phyloP scores from a whole-genome alignment of 2,329 filamentous ascomycete species.

The Ophiostoma ulmi region DNA sequence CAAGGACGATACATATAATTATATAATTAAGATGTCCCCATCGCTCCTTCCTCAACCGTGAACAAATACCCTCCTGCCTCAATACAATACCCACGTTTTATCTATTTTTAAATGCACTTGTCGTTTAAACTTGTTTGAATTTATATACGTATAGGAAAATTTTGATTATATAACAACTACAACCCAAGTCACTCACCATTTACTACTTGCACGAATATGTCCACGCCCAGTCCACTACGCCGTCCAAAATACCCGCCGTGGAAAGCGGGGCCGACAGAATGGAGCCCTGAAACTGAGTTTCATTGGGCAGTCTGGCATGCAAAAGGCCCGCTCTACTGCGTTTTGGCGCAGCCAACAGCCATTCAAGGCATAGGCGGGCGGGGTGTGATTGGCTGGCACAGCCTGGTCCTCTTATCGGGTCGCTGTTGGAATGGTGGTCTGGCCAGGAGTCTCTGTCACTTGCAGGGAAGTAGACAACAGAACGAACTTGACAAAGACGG shows the following conservation, averaged over 20 bases:
- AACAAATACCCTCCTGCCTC: background rate
- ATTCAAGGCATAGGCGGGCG: conserved; percentile 10
- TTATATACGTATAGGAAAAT: background rate
- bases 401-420: conserved; percentile 18
- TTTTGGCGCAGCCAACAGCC: conserved; percentile 20
- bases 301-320: conserved; percentile 23
- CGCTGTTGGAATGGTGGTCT: conserved; percentile 8
- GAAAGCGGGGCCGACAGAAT: conserved; percentile 24
- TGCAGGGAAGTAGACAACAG: background rate
- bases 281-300: conserved; percentile 9
- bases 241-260: conserved; percentile 6
- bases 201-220: background rate
- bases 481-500: background rate
- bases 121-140: background rate
- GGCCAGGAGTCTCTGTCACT: background rate
- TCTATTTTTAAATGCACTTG: background rate
- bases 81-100: background rate
- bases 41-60: background rate
- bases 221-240: background rate
- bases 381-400: conserved; percentile 21
- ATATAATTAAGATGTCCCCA: background rate
- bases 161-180: background rate
- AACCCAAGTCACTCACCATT: background rate
- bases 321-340: conserved; percentile 18
- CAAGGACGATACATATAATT: background rate